phyloP scores from a whole-genome alignment of 192 early-diverging fungal genomes.

The Coemansia sp. region DNA sequence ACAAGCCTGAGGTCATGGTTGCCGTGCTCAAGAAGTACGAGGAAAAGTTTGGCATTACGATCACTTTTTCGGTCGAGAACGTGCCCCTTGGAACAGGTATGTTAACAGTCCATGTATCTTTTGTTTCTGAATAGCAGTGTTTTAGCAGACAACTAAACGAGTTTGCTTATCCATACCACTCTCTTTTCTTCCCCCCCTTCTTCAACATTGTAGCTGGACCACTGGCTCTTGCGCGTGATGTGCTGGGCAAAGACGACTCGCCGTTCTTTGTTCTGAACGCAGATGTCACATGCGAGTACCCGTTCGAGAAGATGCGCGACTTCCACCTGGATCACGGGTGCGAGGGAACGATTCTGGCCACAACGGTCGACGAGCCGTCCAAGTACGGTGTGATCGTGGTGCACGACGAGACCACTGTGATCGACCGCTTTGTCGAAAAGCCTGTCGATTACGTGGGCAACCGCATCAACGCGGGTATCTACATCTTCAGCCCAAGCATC shows the following conservation, averaged over 20 bases:
- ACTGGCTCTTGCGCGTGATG: conserved; percentile 88
- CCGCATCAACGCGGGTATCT: conserved; percentile 99
- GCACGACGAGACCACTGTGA: conserved; percentile 67
- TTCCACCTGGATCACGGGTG: conserved; percentile 91
- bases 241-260: conserved; percentile 86
- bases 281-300: conserved; percentile 99
- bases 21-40: conserved; percentile 92
- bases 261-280: conserved; percentile 99
- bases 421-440: conserved; percentile 98
- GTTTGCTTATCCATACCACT: not conserved
- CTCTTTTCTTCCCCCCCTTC: not conserved
- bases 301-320: conserved; percentile 82
- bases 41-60: conserved; percentile 85
- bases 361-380: conserved; percentile 95
- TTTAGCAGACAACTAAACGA: too few species aligned
- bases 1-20: conserved; percentile 98
- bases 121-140: not conserved
- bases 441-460: conserved; percentile 92
- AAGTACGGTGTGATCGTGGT: conserved; percentile 99
- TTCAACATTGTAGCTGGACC: conserved; percentile 68
- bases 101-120: conserved; percentile 29
- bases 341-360: conserved; percentile 97
- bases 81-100: conserved; percentile 90
- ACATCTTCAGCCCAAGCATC: conserved; percentile 92
- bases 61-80: conserved; percentile 94